phyloP scores from a whole-genome alignment of 768 basidiomycete species.

The Pleurotus salmoneostramineus region DNA sequence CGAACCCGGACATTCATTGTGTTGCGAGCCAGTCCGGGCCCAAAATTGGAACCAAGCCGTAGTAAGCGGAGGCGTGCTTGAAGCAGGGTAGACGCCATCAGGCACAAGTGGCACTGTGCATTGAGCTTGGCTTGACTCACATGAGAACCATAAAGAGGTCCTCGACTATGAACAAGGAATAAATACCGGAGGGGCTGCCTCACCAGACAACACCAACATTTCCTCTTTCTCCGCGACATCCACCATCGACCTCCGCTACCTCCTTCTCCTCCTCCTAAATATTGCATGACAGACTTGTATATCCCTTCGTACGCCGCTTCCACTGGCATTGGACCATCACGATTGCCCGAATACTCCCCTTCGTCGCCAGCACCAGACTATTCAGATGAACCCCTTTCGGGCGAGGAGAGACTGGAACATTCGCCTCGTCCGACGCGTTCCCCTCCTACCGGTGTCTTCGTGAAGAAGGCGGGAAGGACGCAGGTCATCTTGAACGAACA shows the following conservation, averaged over 20 bases:
- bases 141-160: not conserved
- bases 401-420: conserved; percentile 50
- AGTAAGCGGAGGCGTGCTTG: not conserved
- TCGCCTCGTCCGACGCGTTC: conserved; percentile 31
- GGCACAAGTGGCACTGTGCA: not conserved
- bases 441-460: conserved; percentile 34
- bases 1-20: too few relatives aligned
- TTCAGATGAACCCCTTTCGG: conserved; percentile 46
- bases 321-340: conserved; percentile 3
- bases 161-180: not conserved
- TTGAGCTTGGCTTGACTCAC: conserved; percentile 2
- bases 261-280: too few relatives aligned
- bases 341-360: conserved; percentile 51
- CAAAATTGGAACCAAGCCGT: not conserved
- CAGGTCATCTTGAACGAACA: conserved; percentile 45
- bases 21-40: not conserved
- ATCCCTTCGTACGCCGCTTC: not conserved
- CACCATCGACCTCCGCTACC: not conserved
- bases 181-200: not conserved
- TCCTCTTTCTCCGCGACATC: not conserved
- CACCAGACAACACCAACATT: not conserved
- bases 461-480: conserved; percentile 33
- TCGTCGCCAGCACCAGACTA: conserved; percentile 55
- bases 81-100: not conserved
- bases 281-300: conserved; percentile 8